These are phyloP conservation scores for Corylus heterophylla DNA, from an alignment of 306 rosid genomes.

Conservation along the genomic window DNA sequence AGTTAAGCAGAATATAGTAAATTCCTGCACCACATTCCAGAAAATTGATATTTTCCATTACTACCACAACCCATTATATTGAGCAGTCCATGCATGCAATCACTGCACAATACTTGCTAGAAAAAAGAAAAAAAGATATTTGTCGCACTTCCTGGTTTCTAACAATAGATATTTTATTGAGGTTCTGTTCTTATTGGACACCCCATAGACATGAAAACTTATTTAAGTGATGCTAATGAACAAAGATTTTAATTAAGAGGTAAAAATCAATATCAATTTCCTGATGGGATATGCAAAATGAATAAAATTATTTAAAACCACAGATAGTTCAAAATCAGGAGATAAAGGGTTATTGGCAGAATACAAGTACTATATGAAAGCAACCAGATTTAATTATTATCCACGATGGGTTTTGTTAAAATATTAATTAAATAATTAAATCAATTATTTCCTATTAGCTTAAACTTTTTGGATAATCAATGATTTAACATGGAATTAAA, in stretches of 20 bases:
- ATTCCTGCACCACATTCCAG: constrained; percentile 52
- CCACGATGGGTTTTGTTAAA: background rate
- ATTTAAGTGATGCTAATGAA: background rate
- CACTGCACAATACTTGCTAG: background rate
- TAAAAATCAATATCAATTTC: background rate
- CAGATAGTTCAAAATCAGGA: background rate
- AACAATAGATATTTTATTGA: background rate
- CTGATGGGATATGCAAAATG: background rate
- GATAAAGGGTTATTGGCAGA: background rate
- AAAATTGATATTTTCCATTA: constrained; percentile 21
- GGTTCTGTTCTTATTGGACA: background rate
- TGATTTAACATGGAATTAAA: too few relatives aligned
- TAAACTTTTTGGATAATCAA: too few relatives aligned
- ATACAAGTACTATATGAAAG: too few relatives aligned
- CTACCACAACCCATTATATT: constrained; percentile 8
- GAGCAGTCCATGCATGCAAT: background rate
- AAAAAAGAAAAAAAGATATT: background rate
- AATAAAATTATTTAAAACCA: background rate
- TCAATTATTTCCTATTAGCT: too few relatives aligned
- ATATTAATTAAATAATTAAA: too few relatives aligned
- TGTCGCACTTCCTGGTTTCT: background rate
- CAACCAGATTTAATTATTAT: background rate
- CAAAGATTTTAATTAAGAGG: background rate
- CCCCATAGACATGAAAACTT: background rate
- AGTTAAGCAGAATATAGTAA: constrained; percentile 43